Evolutionary conservation across 257 asterid genomes (phyloP).

Genomic region (Solanum ahanhuiri): DNA sequence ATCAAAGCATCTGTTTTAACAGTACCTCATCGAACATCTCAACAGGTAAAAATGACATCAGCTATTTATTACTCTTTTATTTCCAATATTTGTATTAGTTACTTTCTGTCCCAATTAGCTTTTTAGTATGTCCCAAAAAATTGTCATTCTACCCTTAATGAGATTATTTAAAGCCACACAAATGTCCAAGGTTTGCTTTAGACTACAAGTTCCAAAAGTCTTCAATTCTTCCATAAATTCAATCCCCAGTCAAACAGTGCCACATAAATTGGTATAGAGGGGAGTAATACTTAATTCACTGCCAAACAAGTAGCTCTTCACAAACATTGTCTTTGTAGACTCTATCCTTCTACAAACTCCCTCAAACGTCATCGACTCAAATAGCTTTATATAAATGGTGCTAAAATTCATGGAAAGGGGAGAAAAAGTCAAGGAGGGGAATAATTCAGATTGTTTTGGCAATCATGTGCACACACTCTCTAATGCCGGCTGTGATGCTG

Average conservation of each 20-base stretch:
- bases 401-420: not conserved
- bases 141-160: not conserved
- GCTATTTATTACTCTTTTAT: not conserved
- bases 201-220: not conserved
- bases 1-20: not conserved
- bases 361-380: not conserved
- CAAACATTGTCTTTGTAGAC: not conserved
- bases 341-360: not conserved
- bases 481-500: not conserved
- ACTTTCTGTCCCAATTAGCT: not conserved
- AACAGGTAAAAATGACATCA: not conserved
- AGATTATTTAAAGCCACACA: not conserved
- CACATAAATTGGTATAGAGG: not conserved
- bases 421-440: not conserved
- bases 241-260: not conserved
- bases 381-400: not conserved
- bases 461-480: not conserved
- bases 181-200: not conserved
- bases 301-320: not conserved
- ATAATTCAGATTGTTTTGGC: not conserved
- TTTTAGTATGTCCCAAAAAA: not conserved
- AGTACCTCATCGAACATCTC: not conserved
- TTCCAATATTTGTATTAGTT: not conserved
- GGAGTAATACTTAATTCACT: not conserved
- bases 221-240: not conserved